phyloP scores from a whole-genome alignment of 2,329 filamentous ascomycete species.

The Metarhizium rileyi region DNA sequence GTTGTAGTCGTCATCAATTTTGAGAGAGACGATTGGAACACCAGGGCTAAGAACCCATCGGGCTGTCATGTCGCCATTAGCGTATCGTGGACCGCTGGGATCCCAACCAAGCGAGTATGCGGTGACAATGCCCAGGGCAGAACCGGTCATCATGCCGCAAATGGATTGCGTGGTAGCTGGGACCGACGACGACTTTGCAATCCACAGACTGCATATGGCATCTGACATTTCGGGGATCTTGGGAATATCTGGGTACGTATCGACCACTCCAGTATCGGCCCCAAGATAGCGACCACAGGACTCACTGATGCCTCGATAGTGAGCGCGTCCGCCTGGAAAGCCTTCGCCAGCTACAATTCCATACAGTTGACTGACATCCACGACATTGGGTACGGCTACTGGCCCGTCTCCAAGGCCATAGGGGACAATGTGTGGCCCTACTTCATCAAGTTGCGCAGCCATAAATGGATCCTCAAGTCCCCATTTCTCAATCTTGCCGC shows the following conservation, averaged over 20 bases:
- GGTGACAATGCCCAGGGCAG: slow-evolving; percentile 72
- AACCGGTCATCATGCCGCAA: slow-evolving; percentile 74
- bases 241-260: slow-evolving; percentile 65
- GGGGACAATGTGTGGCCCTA: slow-evolving; percentile 60
- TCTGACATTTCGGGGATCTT: slow-evolving; percentile 60
- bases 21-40: slow-evolving; percentile 78
- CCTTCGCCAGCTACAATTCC: slow-evolving; percentile 81
- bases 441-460: slow-evolving; percentile 69
- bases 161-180: slow-evolving; percentile 65
- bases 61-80: slow-evolving; percentile 70
- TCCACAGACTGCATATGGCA: slow-evolving; percentile 73
- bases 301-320: slow-evolving; percentile 67
- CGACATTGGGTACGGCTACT: slow-evolving; percentile 70
- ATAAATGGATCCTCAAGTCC: slow-evolving; percentile 66
- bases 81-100: slow-evolving; percentile 48
- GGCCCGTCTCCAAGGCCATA: slow-evolving; percentile 75
- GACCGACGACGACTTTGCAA: slow-evolving; percentile 70
- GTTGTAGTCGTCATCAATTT: slow-evolving; percentile 75
- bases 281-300: slow-evolving; percentile 67
- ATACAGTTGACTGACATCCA: slow-evolving; percentile 82
- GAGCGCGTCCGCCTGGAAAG: slow-evolving; percentile 70
- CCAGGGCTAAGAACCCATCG: slow-evolving; percentile 88
- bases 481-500: slow-evolving; percentile 71
- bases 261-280: slow-evolving; percentile 47
- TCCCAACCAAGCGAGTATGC: slow-evolving; percentile 65